Percentiles rank a stretch among this genome's conserved stretches.
Conservation (phyloP, 306 rosid genomes). For the Urtica urens region DNA sequence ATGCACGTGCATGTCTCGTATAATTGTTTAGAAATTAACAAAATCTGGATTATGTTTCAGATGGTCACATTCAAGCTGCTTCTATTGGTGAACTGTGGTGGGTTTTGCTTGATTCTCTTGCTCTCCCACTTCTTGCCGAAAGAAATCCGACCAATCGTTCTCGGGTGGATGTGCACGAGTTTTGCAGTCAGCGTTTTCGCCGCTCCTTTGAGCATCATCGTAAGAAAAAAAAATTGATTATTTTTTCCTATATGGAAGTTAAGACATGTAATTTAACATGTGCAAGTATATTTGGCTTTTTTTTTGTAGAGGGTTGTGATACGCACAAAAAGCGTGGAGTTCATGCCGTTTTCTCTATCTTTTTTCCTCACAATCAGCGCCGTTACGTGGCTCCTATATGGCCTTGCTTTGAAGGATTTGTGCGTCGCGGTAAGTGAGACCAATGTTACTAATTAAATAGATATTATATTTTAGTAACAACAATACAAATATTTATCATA, state of each 20-base stretch:
- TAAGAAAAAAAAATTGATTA: conserved; percentile 11
- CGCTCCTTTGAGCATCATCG: conserved; percentile 82
- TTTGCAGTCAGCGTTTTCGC: conserved; percentile 74
- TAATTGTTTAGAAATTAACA: too few species aligned
- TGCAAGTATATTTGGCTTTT: not conserved
- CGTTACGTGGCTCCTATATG: conserved; percentile 57
- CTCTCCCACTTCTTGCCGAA: conserved; percentile 56
- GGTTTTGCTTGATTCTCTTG: conserved; percentile 50
- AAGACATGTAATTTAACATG: not conserved
- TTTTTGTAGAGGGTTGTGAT: conserved; percentile 54
- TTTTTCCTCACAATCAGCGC: conserved; percentile 86
- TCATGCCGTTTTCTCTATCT: conserved; percentile 77
- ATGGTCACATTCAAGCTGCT: conserved; percentile 53
- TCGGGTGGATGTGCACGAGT: conserved; percentile 79
- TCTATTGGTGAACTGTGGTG: conserved; percentile 51
- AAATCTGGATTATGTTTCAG: conserved; percentile 30
- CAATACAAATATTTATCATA: not conserved
- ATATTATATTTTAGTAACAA: not conserved
- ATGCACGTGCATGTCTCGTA: not conserved
- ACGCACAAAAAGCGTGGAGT: conserved; percentile 94
- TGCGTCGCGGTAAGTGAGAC: conserved; percentile 81
- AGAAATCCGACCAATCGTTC: conserved; percentile 37
- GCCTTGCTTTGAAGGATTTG: conserved; percentile 54
- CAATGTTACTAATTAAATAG: too few species aligned
- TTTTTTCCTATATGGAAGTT: not conserved